phyloP scores from a whole-genome alignment of 495 filamentous ascomycete species.

The Xylaria scruposa region DNA sequence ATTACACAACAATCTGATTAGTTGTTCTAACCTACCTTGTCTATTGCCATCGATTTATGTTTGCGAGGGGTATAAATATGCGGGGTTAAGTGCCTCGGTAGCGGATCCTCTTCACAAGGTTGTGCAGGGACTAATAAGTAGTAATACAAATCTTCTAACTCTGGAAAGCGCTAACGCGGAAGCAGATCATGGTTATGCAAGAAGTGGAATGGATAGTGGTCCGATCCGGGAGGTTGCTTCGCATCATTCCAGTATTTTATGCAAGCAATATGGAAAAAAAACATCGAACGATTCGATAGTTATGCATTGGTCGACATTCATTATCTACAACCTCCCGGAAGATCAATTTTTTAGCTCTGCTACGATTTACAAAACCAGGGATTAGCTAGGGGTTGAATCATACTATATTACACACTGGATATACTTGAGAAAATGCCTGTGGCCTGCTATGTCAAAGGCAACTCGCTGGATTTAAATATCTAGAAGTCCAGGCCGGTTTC shows the following conservation, averaged over 20 bases:
- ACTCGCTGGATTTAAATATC: too few species aligned
- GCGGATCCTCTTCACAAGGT: too few species aligned
- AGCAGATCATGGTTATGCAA: constrained; percentile 1
- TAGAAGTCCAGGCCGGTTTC: too few species aligned
- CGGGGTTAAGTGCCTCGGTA: not conserved
- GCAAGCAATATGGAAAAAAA: not conserved
- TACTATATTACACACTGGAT: too few species aligned
- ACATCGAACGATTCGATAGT: not conserved
- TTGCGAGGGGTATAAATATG: not conserved
- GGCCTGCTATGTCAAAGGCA: too few species aligned
- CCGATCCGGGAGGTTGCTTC: not conserved
- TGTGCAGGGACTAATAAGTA: not conserved
- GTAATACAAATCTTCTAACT: not conserved
- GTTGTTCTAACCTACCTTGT: not conserved
- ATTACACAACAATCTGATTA: not conserved
- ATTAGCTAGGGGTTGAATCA: too few species aligned
- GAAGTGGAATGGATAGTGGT: not conserved
- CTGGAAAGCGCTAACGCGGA: not conserved
- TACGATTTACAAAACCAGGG: too few species aligned
- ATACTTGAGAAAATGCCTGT: too few species aligned
- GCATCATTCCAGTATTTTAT: not conserved
- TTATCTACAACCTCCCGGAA: not conserved
- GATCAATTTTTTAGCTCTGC: too few species aligned
- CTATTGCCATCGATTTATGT: not conserved
- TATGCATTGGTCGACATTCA: not conserved